Evolutionary conservation across 2,329 filamentous ascomycete species (phyloP), one percentile per base, ranked within the genome.

Genomic region (Chaetomiaceae sp.): DNA sequence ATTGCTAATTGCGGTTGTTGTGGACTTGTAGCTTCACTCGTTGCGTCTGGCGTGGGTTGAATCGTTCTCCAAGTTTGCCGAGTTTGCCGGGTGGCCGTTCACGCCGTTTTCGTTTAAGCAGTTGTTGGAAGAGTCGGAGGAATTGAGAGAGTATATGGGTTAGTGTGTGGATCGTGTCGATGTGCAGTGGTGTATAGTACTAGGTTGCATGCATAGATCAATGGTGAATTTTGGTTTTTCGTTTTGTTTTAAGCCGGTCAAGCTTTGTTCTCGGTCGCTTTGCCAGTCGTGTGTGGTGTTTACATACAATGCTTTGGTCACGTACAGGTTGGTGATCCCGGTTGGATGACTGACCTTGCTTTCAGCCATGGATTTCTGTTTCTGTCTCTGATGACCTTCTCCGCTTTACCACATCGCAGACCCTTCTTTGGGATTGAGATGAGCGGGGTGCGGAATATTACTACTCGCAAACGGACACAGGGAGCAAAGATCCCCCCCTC

Each of bases 41-140:
- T 80, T 96, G 62, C 82, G 91, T 77, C 75, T 96, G 66, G 91
- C 95, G 64, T 96, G 91, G 91, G 91, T 96, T 58, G 92, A 96
- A 72, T 92, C 91, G 16, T 96, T 96, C 84, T 95, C 89, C 74
- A 96, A 96, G 76, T 92, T 95, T 76, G 95, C 95, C 71, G 85
- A 95, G 68, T 94, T 94, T 65, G 87, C 89, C 55, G 91, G 91
- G 49, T 83, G 90, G 71, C 79, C 90, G 1, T 96, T 96, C 71
- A 78, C 85, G 66, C 91, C 91, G 4, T 96, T 96, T 69, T 94
- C 87, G 58, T 96, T 96, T 71, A 84, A 86, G 73, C 77, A 81
- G 32, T 73, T 95, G 67, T 72, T 96, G 61, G 91, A 96, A 71
- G 90, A 96, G 69, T 89, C 94, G 55, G 80, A 84, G 58, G 76